Evolutionary conservation across 805 yeast genomes (phyloP), one percentile per base, ranked within the genome.

Genomic region (Monosporozyma unispora): DNA sequence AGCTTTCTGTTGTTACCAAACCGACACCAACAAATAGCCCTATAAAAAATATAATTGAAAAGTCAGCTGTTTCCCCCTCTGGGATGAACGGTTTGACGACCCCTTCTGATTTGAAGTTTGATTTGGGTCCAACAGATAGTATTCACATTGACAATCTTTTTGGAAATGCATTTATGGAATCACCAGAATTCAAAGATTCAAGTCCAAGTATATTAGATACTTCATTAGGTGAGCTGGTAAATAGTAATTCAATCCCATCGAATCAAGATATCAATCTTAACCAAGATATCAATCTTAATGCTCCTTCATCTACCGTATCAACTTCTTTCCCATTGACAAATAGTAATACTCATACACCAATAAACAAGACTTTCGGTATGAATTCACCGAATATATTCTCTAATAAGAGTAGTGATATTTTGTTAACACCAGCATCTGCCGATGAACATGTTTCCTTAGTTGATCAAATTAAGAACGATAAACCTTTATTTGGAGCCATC

Each of bases 391-490:
- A 39, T 12, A 9, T 18, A 2, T 22, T 22, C 27, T 39, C 42
- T 5, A 4, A 27, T 3, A 39, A 39, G 18, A 11, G 42, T 19
- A 21, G 8, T 12, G 25, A 39, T 39, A 21, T 19, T 21, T 16
- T 39, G 21, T 21, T 39, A 12, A 19, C 47, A 35, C 44, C 48
- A 23, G 21, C 48, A n/a, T 29, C 44, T 27, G 27, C 48, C 9
- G 12, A 25, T 33, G 23, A 12, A 18, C 23, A 42, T 25, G 3
- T 48, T 7, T 18, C 50, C 10, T 22, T 48, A 25, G 54, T 55
- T 6, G 59, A 63, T n/a, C 66, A 60, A 37, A 47, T 71, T 21
- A 53, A 57, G 23, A 50, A 53, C 27, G 69, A 68, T 44, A 47
- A 54, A n/a, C 57, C 57, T 2, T 48, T 56, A 22, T 37, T 68